These are phyloP conservation scores for Vitis rotundifolia DNA, from an alignment of 164 flowering plant species.

Conservation along the genomic window DNA sequence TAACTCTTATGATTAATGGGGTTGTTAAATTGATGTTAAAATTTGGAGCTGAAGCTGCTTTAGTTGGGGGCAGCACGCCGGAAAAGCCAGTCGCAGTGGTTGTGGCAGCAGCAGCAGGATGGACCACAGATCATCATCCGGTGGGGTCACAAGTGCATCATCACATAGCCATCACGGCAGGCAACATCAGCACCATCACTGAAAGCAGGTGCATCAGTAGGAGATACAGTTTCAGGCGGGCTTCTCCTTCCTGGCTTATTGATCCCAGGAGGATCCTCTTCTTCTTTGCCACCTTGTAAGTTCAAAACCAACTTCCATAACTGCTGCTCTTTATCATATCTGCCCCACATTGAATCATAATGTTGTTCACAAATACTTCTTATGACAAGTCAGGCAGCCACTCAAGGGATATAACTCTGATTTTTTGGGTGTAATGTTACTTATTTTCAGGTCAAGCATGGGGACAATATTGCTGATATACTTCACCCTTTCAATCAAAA, in stretches of 20 bases:
- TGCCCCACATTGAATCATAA: too few relatives aligned
- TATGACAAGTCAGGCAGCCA: too few relatives aligned
- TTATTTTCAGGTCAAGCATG: constrained; percentile 64
- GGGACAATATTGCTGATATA: constrained; percentile 80
- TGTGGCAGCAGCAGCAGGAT: constrained; percentile 23
- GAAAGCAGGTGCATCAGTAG: constrained; percentile 29
- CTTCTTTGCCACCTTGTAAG: constrained; percentile 86
- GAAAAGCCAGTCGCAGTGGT: constrained; percentile 26
- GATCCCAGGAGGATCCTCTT: constrained; percentile 68
- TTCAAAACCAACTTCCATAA: not conserved
- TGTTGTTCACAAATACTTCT: too few relatives aligned
- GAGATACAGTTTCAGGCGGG: constrained; percentile 46
- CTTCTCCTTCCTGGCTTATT: constrained; percentile 41
- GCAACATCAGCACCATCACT: constrained; percentile 18
- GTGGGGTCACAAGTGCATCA: constrained; percentile 33
- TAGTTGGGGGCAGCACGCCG: constrained; percentile 35
- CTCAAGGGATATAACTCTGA: too few relatives aligned
- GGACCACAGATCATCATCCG: constrained; percentile 29
- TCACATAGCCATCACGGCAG: constrained; percentile 48
- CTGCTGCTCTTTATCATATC: not conserved
- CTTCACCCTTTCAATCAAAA: constrained; percentile 62
- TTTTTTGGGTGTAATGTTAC: not conserved
- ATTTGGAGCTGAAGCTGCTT: constrained; percentile 19
- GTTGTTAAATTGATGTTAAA: not conserved
- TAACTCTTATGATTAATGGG: not conserved